Percentiles rank a stretch among this genome's conserved stretches.
Conservation (phyloP, 768 basidiomycete genomes). For the Sporobolomyces roseus region DNA sequence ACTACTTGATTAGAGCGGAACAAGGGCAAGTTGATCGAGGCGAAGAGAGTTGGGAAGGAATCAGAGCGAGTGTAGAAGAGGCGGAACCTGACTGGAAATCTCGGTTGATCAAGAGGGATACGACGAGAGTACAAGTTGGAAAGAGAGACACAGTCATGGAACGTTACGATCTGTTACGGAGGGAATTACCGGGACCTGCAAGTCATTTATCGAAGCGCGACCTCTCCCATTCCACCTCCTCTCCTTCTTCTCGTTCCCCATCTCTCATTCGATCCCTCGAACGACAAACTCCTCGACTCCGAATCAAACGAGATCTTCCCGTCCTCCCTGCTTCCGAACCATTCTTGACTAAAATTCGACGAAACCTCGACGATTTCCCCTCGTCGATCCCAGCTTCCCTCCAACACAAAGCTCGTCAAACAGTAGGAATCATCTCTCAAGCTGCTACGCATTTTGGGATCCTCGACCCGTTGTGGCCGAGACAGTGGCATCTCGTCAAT, state of each 20-base stretch:
- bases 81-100: neutral
- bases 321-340: slow-evolving; percentile 26
- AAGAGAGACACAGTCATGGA: slow-evolving; percentile 41
- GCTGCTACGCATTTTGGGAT: slow-evolving; percentile 64
- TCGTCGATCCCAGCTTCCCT: slow-evolving; percentile 12
- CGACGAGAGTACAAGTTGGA: slow-evolving; percentile 24
- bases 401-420: neutral
- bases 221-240: neutral
- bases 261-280: slow-evolving; percentile 43
- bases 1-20: slow-evolving; percentile 73
- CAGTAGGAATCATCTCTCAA: neutral
- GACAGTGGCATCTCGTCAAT: slow-evolving; percentile 96
- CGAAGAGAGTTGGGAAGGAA: slow-evolving; percentile 45
- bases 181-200: neutral
- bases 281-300: slow-evolving; percentile 46
- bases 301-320: slow-evolving; percentile 48
- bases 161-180: slow-evolving; percentile 25
- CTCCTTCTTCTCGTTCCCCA: neutral
- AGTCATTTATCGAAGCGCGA: slow-evolving; percentile 12
- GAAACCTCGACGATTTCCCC: slow-evolving; percentile 13
- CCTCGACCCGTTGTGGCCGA: slow-evolving; percentile 70
- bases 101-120: neutral
- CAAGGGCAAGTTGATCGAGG: slow-evolving; percentile 11
- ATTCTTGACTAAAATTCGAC: neutral
- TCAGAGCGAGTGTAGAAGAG: neutral